Base-by-base conservation (phyloP, 1,284 basidiomycete species). In the Ustilago shanxiensis region DNA sequence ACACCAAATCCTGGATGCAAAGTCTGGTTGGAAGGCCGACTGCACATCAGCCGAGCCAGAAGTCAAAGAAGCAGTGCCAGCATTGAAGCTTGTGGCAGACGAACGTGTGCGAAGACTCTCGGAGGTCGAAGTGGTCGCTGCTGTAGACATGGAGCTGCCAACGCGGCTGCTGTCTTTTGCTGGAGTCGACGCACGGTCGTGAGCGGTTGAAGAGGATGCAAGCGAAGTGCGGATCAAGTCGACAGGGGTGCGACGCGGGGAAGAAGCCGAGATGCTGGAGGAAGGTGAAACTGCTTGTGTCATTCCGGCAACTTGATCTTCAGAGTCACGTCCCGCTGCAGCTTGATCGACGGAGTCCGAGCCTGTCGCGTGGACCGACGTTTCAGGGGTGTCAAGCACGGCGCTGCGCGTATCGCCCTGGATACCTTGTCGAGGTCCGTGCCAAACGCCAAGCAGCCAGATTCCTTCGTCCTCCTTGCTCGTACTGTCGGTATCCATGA, bases 1-100 rank as follows among this genome's bases (percentile, higher is more conserved):
- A 65, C 84, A 85, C 84, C 84, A 85, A 51, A 85, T 73, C 18
- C 83, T 67, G 0, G 77, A 82, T 47, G 68, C 66, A 47, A 83
- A 79, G 37, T 80, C 80, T 8, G 55, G 29, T 35, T 82, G 75
- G 16, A 77, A 77, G 2, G 75, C 62, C 8, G 61, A 66, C 16
- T 72, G 70, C 26, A 52, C 37, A 26, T 70, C 63, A 3, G 55
- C 20, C 5, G 41, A 8, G 45, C 29, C 45, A 3, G 53, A 29
- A 5, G 24, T 13, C 7, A 56, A 35, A 22, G 49, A 18, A 11
- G 53, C 29, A 13, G 50, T 9, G 28, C 24, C 54, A 9, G 44
- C 47, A 24, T 54, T 55, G 47, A 66, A 63, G 59, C 68, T 78
- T 14, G 76, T 72, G 31, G 62, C 62, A 2, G 77, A 75, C 16